Evolutionary conservation across 2,329 filamentous ascomycete genomes (phyloP).

Genomic region (Trichoderma citrinoviride): DNA sequence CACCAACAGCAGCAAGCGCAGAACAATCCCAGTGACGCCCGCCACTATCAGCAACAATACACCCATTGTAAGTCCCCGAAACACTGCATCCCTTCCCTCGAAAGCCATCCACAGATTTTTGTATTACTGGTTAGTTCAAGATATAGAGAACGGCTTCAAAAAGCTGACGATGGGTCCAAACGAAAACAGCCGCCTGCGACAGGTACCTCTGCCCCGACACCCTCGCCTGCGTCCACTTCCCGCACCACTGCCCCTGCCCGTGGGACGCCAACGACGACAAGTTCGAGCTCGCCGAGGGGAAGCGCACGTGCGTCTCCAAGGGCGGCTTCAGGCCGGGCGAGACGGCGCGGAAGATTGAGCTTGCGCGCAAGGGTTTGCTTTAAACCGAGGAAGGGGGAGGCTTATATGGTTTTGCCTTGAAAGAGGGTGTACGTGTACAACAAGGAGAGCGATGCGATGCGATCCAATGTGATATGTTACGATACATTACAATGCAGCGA

Average conservation of each 20-base stretch:
- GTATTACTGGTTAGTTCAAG: no score
- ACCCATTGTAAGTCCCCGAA: slow-evolving; percentile 54
- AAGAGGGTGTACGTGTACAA: background rate
- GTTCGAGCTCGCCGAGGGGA: slow-evolving; percentile 69
- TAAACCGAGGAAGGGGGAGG: slow-evolving; percentile 35
- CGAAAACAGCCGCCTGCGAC: slow-evolving; percentile 73
- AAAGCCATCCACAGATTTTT: no score
- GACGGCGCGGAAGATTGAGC: slow-evolving; percentile 70
- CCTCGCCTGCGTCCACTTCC: slow-evolving; percentile 90
- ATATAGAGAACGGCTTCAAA: background rate
- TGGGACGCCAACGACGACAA: slow-evolving; percentile 77
- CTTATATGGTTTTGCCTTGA: no score
- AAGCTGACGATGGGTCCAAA: slow-evolving; percentile 4
- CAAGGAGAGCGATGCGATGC: background rate
- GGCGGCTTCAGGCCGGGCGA: slow-evolving; percentile 72
- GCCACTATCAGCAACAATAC: slow-evolving; percentile 72
- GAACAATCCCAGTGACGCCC: slow-evolving; percentile 81
- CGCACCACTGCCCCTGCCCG: slow-evolving; percentile 93
- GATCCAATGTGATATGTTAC: background rate
- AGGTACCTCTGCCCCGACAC: slow-evolving; percentile 95
- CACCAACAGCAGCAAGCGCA: slow-evolving; percentile 58
- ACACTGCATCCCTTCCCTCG: no score
- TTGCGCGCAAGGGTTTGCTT: slow-evolving; percentile 75
- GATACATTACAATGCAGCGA: no score
- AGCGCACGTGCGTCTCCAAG: slow-evolving; percentile 70